Evolutionary conservation across 345 rosid genomes (phyloP).

Genomic region (Erucastrum elatum): DNA sequence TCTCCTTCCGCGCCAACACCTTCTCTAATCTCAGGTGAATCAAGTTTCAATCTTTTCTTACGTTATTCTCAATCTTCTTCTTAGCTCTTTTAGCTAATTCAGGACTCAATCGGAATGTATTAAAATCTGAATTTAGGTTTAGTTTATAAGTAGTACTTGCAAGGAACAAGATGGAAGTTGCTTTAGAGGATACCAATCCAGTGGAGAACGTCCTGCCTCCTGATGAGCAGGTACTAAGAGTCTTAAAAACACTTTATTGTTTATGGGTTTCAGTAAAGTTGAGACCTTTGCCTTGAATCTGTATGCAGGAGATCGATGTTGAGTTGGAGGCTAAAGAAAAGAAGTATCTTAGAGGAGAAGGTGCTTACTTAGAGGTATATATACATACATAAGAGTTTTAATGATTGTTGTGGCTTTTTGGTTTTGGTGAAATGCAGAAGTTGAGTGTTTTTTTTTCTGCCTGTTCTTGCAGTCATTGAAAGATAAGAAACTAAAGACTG

Average conservation of each 20-base stretch:
- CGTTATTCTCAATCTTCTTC: neutral
- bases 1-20: neutral
- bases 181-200: constrained; percentile 37
- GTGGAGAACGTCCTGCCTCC: constrained; percentile 41
- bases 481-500: constrained; percentile 80
- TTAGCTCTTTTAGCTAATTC: neutral
- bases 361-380: constrained; percentile 66
- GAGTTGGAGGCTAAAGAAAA: constrained; percentile 58
- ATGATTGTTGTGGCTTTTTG: constrained; percentile 5
- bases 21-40: constrained; percentile 21
- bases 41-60: neutral
- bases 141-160: neutral
- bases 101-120: neutral
- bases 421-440: constrained; percentile 2
- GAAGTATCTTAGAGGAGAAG: constrained; percentile 78
- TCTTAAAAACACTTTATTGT: neutral
- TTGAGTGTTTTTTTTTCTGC: neutral
- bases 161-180: constrained; percentile 43
- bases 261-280: constrained; percentile 21
- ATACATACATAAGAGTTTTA: neutral
- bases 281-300: neutral
- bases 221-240: constrained; percentile 43
- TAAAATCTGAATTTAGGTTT: neutral
- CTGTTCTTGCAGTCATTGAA: constrained; percentile 36
- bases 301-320: constrained; percentile 48